A percentile compares a stretch with the other conserved stretches of the same genome.
Conservation (phyloP, 2,329 filamentous ascomycete species). For the Penicillium concentricum region DNA sequence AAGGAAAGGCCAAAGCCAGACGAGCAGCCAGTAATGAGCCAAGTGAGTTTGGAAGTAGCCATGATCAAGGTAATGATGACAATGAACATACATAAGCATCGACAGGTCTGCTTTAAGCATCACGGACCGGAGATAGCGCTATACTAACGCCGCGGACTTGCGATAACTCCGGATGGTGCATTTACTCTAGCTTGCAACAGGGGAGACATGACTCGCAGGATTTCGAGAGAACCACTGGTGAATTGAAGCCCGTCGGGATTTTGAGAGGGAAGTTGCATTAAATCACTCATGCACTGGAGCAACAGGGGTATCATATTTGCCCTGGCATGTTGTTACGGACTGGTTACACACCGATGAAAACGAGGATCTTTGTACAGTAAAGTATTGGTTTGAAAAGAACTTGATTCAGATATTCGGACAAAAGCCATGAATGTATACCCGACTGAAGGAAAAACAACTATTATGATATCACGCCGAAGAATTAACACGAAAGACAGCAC, state of each 20-base stretch:
- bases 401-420: neutral
- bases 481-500: neutral
- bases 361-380: neutral
- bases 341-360: neutral
- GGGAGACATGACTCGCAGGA: no score
- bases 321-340: neutral
- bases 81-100: neutral
- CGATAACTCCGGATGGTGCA: neutral
- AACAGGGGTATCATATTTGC: neutral
- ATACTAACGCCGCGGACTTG: neutral
- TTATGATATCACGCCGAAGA: neutral
- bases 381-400: neutral
- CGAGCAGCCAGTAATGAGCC: slow-evolving; percentile 24
- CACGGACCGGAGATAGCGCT: neutral
- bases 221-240: no score
- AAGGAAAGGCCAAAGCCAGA: slow-evolving; percentile 23
- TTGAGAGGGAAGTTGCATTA: no score
- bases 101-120: neutral
- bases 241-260: no score
- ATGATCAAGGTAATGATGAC: neutral
- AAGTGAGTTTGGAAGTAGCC: neutral
- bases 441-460: neutral
- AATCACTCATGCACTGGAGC: no score
- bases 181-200: neutral
- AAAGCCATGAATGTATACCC: neutral